Percentiles rank a stretch among this genome's conserved stretches.
Evolutionary conservation across 768 basidiomycete genomes (phyloP).

Genomic region (Neoboletus brunneissimus): DNA sequence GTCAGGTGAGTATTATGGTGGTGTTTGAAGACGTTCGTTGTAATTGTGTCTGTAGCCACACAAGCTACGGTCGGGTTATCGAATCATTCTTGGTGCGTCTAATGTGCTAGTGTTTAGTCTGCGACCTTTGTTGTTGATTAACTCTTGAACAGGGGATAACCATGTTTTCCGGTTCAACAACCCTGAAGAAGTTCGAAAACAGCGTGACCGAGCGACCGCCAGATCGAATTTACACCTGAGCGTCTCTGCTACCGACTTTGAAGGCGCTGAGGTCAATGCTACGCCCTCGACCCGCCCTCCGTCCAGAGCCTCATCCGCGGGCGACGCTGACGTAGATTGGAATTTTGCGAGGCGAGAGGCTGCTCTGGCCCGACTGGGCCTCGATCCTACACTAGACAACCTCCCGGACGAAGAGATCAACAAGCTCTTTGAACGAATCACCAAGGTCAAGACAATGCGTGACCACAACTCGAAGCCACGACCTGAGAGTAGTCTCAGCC

Average conservation of each 20-base stretch:
- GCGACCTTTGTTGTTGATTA: constrained; percentile 1
- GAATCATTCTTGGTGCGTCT: constrained; percentile 85
- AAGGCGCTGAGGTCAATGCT: constrained; percentile 39
- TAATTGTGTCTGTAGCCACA: constrained; percentile 46
- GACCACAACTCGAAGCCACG: constrained; percentile 77
- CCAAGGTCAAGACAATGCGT: constrained; percentile 85
- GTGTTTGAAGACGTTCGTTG: constrained; percentile 3
- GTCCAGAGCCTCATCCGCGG: constrained; percentile 68
- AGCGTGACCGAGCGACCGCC: constrained; percentile 75
- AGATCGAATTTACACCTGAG: constrained; percentile 68
- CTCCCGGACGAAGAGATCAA: constrained; percentile 94
- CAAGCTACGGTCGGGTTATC: constrained; percentile 90
- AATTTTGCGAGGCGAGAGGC: constrained; percentile 96
- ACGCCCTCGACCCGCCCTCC: constrained; percentile 67
- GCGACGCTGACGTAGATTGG: constrained; percentile 85
- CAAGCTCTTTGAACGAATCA: constrained; percentile 91
- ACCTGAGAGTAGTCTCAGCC: constrained; percentile 86
- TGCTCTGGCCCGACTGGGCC: constrained; percentile 78
- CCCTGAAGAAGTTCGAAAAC: constrained; percentile 91
- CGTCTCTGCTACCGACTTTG: constrained; percentile 64
- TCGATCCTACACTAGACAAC: constrained; percentile 88
- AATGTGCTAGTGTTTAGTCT: neutral
- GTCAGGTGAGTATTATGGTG: constrained; percentile 52
- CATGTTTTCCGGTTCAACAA: constrained; percentile 98
- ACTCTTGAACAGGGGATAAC: constrained; percentile 66